phyloP scores from a whole-genome alignment of 2,329 filamentous ascomycete species.

The Scytalidium sp. region DNA sequence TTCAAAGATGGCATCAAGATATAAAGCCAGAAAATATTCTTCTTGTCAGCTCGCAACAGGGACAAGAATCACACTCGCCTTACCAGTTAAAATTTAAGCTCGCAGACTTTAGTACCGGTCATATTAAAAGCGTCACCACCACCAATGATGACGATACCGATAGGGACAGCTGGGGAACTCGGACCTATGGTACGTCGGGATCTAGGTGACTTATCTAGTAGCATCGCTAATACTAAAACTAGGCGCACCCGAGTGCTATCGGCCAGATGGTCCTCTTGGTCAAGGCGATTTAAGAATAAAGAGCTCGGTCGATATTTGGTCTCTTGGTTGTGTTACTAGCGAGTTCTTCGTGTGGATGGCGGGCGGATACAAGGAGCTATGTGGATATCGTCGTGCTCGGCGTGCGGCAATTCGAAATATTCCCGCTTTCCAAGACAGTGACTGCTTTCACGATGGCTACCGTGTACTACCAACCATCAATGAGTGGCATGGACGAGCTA shows the following conservation, averaged over 20 bases:
- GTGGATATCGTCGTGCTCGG: constrained; percentile 19
- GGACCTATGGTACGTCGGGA: constrained; percentile 15
- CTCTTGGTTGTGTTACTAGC: constrained; percentile 23
- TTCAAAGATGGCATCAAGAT: constrained; percentile 30
- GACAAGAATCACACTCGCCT: constrained; percentile 11
- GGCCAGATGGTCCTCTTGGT: constrained; percentile 6
- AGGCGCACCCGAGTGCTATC: constrained; percentile 30
- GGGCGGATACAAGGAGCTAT: constrained; percentile 19
- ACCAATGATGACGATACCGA: neutral
- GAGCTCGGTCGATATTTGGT: constrained; percentile 23
- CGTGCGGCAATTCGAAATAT: constrained; percentile 13
- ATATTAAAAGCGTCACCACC: neutral
- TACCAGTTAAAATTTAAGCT: constrained; percentile 27
- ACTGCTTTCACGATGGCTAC: constrained; percentile 29
- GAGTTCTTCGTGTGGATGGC: constrained; percentile 23
- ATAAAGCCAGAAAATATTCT: constrained; percentile 30
- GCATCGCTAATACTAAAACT: neutral
- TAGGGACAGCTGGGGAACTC: constrained; percentile 6
- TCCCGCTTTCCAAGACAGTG: constrained; percentile 10
- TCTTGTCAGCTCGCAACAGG: constrained; percentile 21
- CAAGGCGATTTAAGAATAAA: neutral
- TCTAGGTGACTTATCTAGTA: neutral
- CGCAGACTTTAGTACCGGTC: constrained; percentile 24
- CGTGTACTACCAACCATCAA: constrained; percentile 21
- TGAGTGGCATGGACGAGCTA: constrained; percentile 13